A percentile compares a stretch with the other conserved stretches of the same genome.
Evolutionary conservation across 2,329 filamentous ascomycete genomes (phyloP).

Genomic region (Scytalidium sp.): DNA sequence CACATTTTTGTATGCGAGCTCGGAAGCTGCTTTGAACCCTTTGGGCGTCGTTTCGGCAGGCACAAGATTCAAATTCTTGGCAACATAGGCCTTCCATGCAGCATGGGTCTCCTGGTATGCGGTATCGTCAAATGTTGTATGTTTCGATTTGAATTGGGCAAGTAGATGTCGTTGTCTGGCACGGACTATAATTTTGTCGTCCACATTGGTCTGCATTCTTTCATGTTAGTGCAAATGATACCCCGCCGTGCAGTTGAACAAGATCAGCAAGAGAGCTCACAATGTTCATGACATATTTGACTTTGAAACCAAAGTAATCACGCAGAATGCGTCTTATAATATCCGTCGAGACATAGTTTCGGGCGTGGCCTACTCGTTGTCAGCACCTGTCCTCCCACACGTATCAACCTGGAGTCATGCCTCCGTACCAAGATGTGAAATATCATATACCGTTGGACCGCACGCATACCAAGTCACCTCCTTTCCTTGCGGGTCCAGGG

Average conservation of each 20-base stretch:
- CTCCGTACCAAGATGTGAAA: slow-evolving; percentile 49
- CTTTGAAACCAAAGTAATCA: slow-evolving; percentile 62
- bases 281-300: slow-evolving; percentile 68
- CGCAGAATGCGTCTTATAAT: slow-evolving; percentile 62
- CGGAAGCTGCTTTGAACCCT: slow-evolving; percentile 1
- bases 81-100: slow-evolving; percentile 6
- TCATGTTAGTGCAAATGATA: slow-evolving; percentile 1
- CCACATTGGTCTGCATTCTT: slow-evolving; percentile 18
- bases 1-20: slow-evolving; percentile 33
- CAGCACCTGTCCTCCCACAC: background rate
- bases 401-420: slow-evolving; percentile 1
- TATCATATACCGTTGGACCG: slow-evolving; percentile 68
- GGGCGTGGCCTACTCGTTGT: slow-evolving; percentile 53
- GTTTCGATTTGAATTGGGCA: slow-evolving; percentile 20
- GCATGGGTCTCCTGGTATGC: slow-evolving; percentile 5
- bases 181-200: slow-evolving; percentile 51
- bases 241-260: background rate
- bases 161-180: slow-evolving; percentile 76
- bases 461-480: slow-evolving; percentile 60
- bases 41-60: slow-evolving; percentile 1
- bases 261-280: slow-evolving; percentile 41
- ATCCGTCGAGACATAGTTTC: slow-evolving; percentile 69
- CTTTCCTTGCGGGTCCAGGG: slow-evolving; percentile 45
- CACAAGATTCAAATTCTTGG: slow-evolving; percentile 4
- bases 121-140: slow-evolving; percentile 2